A percentile compares a stretch with the other conserved stretches of the same genome.
These are phyloP conservation scores for Skeletonema potamos DNA, from an alignment of 108 stramenopile genomes.

Conservation along the genomic window DNA sequence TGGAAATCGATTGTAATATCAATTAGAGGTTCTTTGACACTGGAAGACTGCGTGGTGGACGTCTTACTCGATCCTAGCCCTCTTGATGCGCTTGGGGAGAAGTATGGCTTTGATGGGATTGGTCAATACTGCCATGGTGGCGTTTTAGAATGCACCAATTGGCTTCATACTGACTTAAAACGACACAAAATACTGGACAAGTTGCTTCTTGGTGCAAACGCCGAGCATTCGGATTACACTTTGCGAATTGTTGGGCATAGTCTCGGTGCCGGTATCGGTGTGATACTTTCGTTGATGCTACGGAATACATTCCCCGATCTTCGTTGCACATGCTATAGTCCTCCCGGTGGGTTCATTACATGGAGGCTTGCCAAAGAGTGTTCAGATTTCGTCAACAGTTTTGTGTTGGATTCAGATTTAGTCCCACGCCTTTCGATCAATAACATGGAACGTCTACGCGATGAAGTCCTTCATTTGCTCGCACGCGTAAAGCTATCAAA, in stretches of 20 bases:
- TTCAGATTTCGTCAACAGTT: constrained; percentile 66
- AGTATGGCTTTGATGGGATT: constrained; percentile 83
- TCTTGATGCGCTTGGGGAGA: constrained; percentile 67
- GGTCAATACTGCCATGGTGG: constrained; percentile 91
- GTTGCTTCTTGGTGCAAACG: constrained; percentile 56
- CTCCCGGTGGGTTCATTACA: constrained; percentile 89
- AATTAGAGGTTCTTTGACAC: constrained; percentile 91
- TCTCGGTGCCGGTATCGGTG: constrained; percentile 91
- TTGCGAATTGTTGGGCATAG: constrained; percentile 91
- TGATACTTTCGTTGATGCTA: constrained; percentile 86
- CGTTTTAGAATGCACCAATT: constrained; percentile 73
- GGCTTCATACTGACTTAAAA: constrained; percentile 79
- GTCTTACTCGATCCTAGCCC: constrained; percentile 83
- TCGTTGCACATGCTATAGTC: constrained; percentile 78
- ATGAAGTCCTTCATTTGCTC: constrained; percentile 85
- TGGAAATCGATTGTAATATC: constrained; percentile 86
- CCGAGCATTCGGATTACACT: constrained; percentile 66
- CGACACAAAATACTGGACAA: constrained; percentile 65
- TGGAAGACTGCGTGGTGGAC: constrained; percentile 97
- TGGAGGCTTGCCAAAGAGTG: constrained; percentile 76
- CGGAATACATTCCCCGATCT: constrained; percentile 70
- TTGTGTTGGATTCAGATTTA: constrained; percentile 87
- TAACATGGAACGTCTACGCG: constrained; percentile 73
- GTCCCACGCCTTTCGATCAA: constrained; percentile 84
- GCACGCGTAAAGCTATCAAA: constrained; percentile 85